Evolutionary conservation across 192 early-diverging fungal species (phyloP).

Genomic region (Funneliformis geosporum): DNA sequence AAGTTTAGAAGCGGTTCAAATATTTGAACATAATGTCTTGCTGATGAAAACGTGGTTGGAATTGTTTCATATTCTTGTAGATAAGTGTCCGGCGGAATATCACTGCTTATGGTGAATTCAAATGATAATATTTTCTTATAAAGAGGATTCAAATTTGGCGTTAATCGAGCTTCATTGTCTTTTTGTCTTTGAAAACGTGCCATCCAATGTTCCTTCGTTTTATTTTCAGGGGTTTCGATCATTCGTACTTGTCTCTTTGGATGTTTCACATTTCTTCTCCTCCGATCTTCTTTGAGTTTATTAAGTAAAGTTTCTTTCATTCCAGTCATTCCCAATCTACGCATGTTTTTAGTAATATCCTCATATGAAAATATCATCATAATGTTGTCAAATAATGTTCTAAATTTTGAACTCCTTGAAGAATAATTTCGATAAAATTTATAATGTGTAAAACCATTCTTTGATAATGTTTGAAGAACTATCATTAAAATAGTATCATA

Average conservation of each 20-base stretch:
- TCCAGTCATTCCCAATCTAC: background rate
- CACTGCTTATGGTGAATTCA: background rate
- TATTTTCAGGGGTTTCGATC: background rate
- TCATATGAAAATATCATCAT: background rate
- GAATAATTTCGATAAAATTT: background rate
- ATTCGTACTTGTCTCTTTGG: background rate
- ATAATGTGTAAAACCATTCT: background rate
- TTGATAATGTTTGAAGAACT: background rate
- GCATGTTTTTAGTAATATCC: background rate
- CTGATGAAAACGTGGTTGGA: constrained; percentile 58
- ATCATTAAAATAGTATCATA: background rate
- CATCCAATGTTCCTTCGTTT: background rate
- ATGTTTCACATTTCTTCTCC: background rate
- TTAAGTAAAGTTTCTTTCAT: background rate
- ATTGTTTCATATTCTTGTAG: constrained; percentile 45
- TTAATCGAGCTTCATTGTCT: background rate
- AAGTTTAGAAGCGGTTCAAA: constrained; percentile 83
- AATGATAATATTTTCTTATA: constrained; percentile 2
- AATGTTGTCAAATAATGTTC: background rate
- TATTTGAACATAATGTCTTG: constrained; percentile 56
- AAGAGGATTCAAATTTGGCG: background rate
- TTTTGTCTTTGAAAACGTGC: background rate
- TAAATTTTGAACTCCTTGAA: background rate
- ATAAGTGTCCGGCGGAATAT: background rate
- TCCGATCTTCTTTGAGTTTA: background rate